phyloP scores from a whole-genome alignment of 257 asterid species.

The Ocimum tenuiflorum region DNA sequence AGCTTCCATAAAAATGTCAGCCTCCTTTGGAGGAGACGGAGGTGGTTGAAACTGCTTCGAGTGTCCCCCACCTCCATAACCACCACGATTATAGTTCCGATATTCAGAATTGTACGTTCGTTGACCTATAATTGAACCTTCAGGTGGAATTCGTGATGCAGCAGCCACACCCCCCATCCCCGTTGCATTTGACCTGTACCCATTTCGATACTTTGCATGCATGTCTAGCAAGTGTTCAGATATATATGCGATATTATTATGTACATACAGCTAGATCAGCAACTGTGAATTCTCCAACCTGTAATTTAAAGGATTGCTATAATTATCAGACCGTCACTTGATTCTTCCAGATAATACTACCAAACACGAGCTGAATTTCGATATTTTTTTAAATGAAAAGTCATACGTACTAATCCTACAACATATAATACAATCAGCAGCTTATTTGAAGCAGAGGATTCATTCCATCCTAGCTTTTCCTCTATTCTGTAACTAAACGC shows the following conservation, averaged over 20 bases:
- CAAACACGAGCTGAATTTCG: not conserved
- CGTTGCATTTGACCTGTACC: slow-evolving; percentile 56
- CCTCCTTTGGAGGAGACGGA: slow-evolving; percentile 37
- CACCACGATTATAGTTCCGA: slow-evolving; percentile 54
- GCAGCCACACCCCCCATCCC: slow-evolving; percentile 54
- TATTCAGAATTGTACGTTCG: slow-evolving; percentile 51
- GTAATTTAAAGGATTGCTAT: slow-evolving; percentile 13
- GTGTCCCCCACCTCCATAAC: slow-evolving; percentile 68
- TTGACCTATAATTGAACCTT: slow-evolving; percentile 57
- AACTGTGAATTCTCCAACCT: slow-evolving; percentile 18
- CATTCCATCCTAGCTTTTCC: not conserved
- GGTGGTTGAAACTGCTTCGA: slow-evolving; percentile 49
- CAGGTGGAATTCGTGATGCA: slow-evolving; percentile 60
- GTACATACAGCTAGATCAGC: not conserved
- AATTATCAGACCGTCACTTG: not conserved
- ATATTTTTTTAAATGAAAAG: not conserved
- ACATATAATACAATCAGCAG: not conserved
- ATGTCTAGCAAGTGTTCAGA: slow-evolving; percentile 29
- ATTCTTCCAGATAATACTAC: not conserved
- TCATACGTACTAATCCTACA: not conserved
- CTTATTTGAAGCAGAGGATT: not conserved
- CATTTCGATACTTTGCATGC: slow-evolving; percentile 73
- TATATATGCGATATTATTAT: not conserved
- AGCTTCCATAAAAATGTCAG: slow-evolving; percentile 75
- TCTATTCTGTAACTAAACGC: not conserved